phyloP scores from a whole-genome alignment of 768 basidiomycete genomes.

The Amanita muscaria region DNA sequence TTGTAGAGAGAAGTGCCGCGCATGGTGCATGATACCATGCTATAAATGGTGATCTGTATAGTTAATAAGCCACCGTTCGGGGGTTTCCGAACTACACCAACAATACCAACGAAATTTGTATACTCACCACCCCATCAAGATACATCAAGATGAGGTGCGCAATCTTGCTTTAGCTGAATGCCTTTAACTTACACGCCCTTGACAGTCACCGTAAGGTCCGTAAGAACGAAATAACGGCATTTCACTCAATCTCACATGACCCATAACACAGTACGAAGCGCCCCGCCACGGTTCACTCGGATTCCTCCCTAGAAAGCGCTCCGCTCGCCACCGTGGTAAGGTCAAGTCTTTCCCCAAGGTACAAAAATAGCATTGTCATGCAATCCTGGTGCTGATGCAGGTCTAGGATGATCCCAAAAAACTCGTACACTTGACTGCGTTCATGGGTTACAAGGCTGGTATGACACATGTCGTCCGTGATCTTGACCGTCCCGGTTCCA shows the following conservation, averaged over 20 bases:
- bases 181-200: conserved; percentile 1
- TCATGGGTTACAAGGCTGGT: conserved; percentile 99
- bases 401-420: conserved; percentile 97
- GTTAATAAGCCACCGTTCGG: conserved; percentile 32
- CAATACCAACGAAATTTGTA: conserved; percentile 6
- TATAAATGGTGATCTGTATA: conserved; percentile 26
- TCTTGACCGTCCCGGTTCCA: conserved; percentile 98
- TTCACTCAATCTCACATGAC: conserved; percentile 9
- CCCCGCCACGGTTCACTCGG: conserved; percentile 98
- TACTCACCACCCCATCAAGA: conserved; percentile 32
- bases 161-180: conserved; percentile 6
- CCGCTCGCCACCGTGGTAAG: conserved; percentile 96
- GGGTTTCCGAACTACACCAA: conserved; percentile 27
- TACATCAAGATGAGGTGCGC: conserved; percentile 59
- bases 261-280: conserved; percentile 74
- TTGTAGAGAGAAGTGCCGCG: not conserved
- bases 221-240: conserved; percentile 10
- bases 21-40: not conserved
- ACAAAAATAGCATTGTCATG: conserved; percentile 16
- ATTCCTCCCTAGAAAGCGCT: conserved; percentile 93
- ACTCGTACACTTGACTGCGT: conserved; percentile 95
- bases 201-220: conserved; percentile 81
- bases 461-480: conserved; percentile 99
- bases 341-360: conserved; percentile 99
- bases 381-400: conserved; percentile 9